Conservation (phyloP, 306 rosid species). For the Carpinus fangiana region DNA sequence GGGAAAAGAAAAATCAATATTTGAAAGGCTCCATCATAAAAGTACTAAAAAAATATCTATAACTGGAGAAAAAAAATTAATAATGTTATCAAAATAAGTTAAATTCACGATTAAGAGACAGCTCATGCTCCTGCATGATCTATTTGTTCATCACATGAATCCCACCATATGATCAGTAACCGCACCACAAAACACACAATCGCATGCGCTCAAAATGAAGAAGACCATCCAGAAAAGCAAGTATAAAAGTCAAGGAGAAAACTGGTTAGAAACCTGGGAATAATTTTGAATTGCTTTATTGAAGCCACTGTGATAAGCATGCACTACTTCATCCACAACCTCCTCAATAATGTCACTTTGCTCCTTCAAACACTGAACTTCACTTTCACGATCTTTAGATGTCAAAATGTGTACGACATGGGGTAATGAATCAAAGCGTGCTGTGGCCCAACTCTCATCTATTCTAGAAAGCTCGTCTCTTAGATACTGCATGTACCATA, state of each 20-base stretch:
- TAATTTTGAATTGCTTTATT: slow-evolving; percentile 98
- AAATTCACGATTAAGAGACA: slow-evolving; percentile 12
- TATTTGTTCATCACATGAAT: background rate
- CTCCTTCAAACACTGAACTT: slow-evolving; percentile 78
- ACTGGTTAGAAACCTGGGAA: slow-evolving; percentile 74
- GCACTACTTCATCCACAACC: slow-evolving; percentile 99
- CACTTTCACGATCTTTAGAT: slow-evolving; percentile 93
- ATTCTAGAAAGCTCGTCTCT: slow-evolving; percentile 74
- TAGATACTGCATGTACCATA: slow-evolving; percentile 66
- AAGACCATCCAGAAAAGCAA: background rate
- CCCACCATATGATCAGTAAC: background rate
- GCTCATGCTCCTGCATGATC: background rate
- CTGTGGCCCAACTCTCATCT: slow-evolving; percentile 89
- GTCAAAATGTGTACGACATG: slow-evolving; percentile 98
- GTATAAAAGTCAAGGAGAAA: background rate
- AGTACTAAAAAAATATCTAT: background rate
- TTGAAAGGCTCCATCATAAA: background rate
- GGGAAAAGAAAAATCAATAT: slow-evolving; percentile 7
- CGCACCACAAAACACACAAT: background rate
- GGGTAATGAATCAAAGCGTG: slow-evolving; percentile 99
- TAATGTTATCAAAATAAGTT: slow-evolving; percentile 6
- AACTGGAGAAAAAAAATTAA: background rate
- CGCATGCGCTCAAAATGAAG: background rate
- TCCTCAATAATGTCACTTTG: slow-evolving; percentile 97
- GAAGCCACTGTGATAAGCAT: slow-evolving; percentile 91